Evolutionary conservation across 1,284 basidiomycete genomes (phyloP).

Genomic region (Cryptococcus amylolentus): DNA sequence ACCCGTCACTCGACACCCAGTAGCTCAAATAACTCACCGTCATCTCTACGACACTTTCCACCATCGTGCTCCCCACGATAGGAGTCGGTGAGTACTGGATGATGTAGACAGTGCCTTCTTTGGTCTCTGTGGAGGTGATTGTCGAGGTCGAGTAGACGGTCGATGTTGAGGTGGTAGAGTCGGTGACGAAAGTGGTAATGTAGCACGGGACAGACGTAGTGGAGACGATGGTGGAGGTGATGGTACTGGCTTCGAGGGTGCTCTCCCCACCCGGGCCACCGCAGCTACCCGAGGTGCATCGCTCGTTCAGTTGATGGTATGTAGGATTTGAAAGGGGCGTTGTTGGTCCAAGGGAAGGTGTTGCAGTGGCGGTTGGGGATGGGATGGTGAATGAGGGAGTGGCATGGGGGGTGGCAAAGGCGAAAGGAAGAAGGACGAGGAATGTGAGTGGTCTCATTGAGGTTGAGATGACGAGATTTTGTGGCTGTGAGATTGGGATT

Average conservation of each 20-base stretch:
- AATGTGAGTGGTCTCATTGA: background rate
- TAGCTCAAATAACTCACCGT: constrained; percentile 24
- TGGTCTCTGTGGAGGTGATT: constrained; percentile 32
- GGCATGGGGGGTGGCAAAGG: background rate
- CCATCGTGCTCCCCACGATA: constrained; percentile 18
- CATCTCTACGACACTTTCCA: constrained; percentile 21
- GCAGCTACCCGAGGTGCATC: constrained; percentile 22
- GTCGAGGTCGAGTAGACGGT: constrained; percentile 37
- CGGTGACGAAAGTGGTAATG: constrained; percentile 31
- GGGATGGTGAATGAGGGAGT: background rate
- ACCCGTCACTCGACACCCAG: constrained; percentile 20
- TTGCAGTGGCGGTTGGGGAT: background rate
- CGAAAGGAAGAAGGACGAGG: background rate
- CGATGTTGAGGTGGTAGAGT: constrained; percentile 22
- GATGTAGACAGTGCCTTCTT: constrained; percentile 31
- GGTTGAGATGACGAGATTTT: background rate
- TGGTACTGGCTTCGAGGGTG: constrained; percentile 22
- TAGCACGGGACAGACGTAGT: constrained; percentile 38
- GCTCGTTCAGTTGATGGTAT: constrained; percentile 4
- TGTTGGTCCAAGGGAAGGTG: constrained; percentile 3
- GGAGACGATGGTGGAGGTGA: constrained; percentile 33
- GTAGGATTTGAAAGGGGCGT: background rate
- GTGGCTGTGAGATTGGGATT: background rate
- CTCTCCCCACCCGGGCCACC: constrained; percentile 14
- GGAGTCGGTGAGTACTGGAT: constrained; percentile 31